Evolutionary conservation across 2,329 filamentous ascomycete species (phyloP), one percentile per base, ranked within the genome.

Genomic region (Phialemoniopsis sp.): DNA sequence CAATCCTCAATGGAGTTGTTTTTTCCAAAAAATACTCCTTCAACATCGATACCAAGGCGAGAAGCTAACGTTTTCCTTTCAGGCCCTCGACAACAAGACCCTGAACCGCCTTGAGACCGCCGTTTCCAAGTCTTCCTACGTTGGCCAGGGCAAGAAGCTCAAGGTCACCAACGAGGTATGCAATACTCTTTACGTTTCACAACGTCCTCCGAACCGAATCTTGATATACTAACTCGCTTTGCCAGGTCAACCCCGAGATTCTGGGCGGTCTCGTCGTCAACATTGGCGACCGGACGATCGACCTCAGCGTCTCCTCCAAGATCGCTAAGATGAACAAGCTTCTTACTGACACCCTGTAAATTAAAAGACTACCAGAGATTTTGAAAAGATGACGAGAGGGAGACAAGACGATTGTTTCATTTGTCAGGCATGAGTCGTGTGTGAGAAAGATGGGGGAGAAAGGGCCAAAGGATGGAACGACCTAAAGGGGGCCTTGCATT

Each of bases 261-360:
- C 71, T 94, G 52, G 93, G 93, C 52, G 93, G 93, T 47, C 82
- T 98, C 53, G 71, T 98, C 51, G 91, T 98, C 60, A 91, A 97
- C 74, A 86, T 97, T 54, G 91, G 90, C 59, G 91, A 97, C 78
- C 87, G 91, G 63, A 97, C 91, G 66, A 95, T 98, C 63, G 93
- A 98, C 72, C 85, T 96, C 55, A 93, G 86, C 70, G 90, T 98
- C 60, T 91, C 91, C 36, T 77, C 87, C 65, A 94, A 91, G 80
- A 85, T 98, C 69, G 80, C 87, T 66, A 95, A 89, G 82, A 88
- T 98, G 81, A 98, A 98, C 88, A 98, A 97, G 85, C 84, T 95
- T 66, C 86, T 98, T 63, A 90, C 80, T 56, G 93, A 98, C 72
- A 79, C 85, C 68, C 77, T 98, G 87, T 98, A 95, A 87, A 89